Percentiles rank a stretch among this genome's conserved stretches.
Conservation (phyloP, 2,329 filamentous ascomycete genomes). For the Penicillium sclerotigenum region DNA sequence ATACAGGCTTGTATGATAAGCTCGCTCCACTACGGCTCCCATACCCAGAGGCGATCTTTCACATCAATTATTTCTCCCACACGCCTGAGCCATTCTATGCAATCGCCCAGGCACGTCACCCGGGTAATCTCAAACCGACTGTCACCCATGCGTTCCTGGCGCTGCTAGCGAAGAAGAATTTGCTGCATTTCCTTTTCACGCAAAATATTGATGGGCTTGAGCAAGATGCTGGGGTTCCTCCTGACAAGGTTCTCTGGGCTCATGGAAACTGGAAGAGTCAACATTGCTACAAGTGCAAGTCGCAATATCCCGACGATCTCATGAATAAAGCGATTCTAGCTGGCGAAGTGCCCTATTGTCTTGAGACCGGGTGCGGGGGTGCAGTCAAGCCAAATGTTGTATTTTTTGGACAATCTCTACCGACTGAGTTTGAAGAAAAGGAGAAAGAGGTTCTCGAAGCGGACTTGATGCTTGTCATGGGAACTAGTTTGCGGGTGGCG, state of each 20-base stretch:
- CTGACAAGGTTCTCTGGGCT: constrained; percentile 72
- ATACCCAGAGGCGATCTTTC: constrained; percentile 81
- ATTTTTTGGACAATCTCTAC: constrained; percentile 73
- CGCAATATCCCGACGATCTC: constrained; percentile 60
- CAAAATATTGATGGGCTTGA: constrained; percentile 93
- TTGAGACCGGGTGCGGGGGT: constrained; percentile 58
- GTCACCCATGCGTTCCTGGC: constrained; percentile 78
- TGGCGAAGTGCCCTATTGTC: constrained; percentile 67
- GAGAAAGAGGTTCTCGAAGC: constrained; percentile 52
- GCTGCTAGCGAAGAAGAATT: constrained; percentile 67
- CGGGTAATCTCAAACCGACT: constrained; percentile 77
- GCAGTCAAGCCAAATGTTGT: constrained; percentile 83
- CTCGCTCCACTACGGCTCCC: constrained; percentile 75
- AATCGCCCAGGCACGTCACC: constrained; percentile 79
- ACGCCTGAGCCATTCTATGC: constrained; percentile 82
- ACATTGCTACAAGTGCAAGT: constrained; percentile 75
- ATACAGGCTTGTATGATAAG: constrained; percentile 82
- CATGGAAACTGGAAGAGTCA: constrained; percentile 85
- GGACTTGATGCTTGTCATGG: constrained; percentile 72
- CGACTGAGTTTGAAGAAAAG: constrained; percentile 57
- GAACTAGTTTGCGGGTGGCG: constrained; percentile 74
- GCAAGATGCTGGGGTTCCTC: constrained; percentile 72
- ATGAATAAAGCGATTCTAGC: constrained; percentile 65
- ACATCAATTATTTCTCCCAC: constrained; percentile 73
- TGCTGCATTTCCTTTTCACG: constrained; percentile 79